These are phyloP conservation scores for Trypanosoma avium DNA, from an alignment of 208 protist genomes.

Conservation along the genomic window DNA sequence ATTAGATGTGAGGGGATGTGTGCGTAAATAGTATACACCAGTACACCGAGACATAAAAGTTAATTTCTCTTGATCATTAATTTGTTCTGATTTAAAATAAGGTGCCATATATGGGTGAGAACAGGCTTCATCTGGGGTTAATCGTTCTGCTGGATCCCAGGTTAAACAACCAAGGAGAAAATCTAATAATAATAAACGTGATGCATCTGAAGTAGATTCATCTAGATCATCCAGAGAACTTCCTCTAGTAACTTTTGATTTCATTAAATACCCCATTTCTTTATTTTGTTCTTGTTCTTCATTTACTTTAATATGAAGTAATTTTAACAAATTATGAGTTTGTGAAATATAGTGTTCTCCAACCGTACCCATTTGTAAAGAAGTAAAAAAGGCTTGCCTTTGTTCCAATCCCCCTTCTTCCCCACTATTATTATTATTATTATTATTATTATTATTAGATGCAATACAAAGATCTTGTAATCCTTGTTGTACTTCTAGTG, in stretches of 20 bases:
- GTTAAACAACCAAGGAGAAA: constrained; percentile 60
- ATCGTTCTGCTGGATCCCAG: constrained; percentile 58
- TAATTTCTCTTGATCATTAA: background rate
- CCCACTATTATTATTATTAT: no score
- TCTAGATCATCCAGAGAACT: background rate
- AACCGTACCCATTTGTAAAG: background rate
- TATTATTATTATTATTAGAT: background rate
- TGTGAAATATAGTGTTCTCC: background rate
- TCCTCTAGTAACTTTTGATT: background rate
- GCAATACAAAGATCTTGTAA: background rate
- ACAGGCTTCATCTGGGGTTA: constrained; percentile 50
- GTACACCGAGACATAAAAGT: constrained; percentile 7
- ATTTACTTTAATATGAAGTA: constrained; percentile 14
- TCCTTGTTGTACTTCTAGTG: background rate
- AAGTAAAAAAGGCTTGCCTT: background rate
- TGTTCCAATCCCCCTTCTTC: no score
- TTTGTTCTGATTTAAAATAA: background rate
- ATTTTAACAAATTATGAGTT: constrained; percentile 1
- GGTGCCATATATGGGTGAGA: constrained; percentile 51
- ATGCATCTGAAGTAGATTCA: background rate
- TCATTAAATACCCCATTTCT: background rate
- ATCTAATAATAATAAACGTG: constrained; percentile 40
- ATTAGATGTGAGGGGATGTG: constrained; percentile 29
- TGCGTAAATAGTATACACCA: constrained; percentile 41
- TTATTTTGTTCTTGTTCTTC: background rate